Evolutionary conservation across 2,329 filamentous ascomycete genomes (phyloP), one percentile per base, ranked within the genome.

Genomic region (Colletotrichum tropicicola): DNA sequence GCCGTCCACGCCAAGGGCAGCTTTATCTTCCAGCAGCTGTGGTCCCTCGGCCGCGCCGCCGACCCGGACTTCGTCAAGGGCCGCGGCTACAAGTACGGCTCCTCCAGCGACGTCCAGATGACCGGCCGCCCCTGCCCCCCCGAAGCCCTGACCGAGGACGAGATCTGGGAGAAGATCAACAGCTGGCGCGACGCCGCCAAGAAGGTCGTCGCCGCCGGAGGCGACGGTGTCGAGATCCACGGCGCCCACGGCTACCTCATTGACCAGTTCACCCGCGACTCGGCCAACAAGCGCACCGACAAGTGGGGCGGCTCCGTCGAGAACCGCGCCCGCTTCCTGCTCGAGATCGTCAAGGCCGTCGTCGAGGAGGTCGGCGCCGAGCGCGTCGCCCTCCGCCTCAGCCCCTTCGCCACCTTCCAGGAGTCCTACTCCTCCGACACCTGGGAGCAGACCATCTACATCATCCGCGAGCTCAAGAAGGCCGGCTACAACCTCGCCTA

Each of bases 151-250:
- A 64, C 84, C 1, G 77, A 83, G 28, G 75, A 82, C 2, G 88
- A 91, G 32, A 92, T 92, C 60, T 80, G 86, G 63, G 74, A 82
- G 5, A 80, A 89, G 69, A 90, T 90, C 75, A 73, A 74, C 9
- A 83, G 83, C 0, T 91, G 82, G 76, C 82, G 80, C 3, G 81
- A 78, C 1, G 79, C 80, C 3, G 75, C 80, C 1, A 78, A 80
- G 63, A 76, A 84, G 17, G 82, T 89, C 2, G 72, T 90, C 6
- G 79, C 82, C 53, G 65, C 65, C 41, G 65, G 65, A n/a, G 65
- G 65, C 35, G 65, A 67, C 45, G 85, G 84, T 10, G 85, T 93
- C 59, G 91, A 93, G 70, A 75, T 82, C 2, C 80, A 85, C 69
- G 76, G 71, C 13, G 80, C 83, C 15, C 83, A 85, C 65, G 83